Evolutionary conservation across 164 flowering plant species (phyloP).

Genomic region (Hamamelis virginiana): DNA sequence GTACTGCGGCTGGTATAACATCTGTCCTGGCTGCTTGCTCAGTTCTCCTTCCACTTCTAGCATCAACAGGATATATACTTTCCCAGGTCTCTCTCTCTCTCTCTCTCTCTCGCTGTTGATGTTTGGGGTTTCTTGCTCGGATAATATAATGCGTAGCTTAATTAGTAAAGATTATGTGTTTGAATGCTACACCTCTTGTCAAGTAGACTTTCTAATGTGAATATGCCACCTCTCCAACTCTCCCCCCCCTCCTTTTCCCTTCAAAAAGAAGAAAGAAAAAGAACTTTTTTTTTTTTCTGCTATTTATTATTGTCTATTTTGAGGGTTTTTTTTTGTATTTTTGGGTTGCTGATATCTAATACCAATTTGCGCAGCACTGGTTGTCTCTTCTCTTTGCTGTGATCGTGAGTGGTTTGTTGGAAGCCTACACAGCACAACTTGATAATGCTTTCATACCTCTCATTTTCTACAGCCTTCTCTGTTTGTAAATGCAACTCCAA

Average conservation of each 20-base stretch:
- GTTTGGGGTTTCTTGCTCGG: too few relatives aligned
- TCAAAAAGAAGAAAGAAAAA: too few relatives aligned
- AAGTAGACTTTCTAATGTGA: too few relatives aligned
- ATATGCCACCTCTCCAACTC: too few relatives aligned
- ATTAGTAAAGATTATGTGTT: too few relatives aligned
- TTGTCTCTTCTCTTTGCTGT: conserved; percentile 74
- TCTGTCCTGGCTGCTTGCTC: conserved; percentile 89
- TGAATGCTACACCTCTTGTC: too few relatives aligned
- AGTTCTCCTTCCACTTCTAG: conserved; percentile 75
- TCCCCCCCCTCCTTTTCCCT: too few relatives aligned
- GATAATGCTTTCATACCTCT: conserved; percentile 98
- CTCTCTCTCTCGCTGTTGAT: conserved; percentile 4
- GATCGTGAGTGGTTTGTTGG: conserved; percentile 78
- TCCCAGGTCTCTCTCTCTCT: conserved; percentile 57
- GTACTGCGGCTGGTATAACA: conserved; percentile 98
- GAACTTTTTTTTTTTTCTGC: too few relatives aligned
- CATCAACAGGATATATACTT: conserved; percentile 73
- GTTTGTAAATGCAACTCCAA: conserved; percentile 41
- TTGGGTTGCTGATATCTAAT: background rate
- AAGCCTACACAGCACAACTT: conserved; percentile 96
- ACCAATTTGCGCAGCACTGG: conserved; percentile 70
- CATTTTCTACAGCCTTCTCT: conserved; percentile 87
- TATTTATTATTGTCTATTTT: too few relatives aligned
- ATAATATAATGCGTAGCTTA: too few relatives aligned
- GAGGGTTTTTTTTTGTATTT: background rate